Evolutionary conservation across 495 filamentous ascomycete genomes (phyloP).

Genomic region (Penicillium canariense): DNA sequence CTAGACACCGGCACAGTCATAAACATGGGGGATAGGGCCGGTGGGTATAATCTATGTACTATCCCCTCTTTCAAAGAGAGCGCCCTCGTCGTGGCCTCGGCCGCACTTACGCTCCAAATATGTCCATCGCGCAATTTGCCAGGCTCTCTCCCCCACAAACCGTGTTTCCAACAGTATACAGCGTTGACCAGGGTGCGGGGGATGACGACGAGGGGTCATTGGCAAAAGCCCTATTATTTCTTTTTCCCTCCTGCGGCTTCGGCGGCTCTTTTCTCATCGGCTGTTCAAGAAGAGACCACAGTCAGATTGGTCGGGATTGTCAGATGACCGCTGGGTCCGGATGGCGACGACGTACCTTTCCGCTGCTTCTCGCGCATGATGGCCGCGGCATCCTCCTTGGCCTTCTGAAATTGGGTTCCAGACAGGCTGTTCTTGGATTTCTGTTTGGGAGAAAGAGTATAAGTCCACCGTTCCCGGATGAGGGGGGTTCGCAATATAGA

Average conservation of each 20-base stretch:
- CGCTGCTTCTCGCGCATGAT: slow-evolving; percentile 92
- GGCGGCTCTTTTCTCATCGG: slow-evolving; percentile 33
- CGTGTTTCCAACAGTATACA: neutral
- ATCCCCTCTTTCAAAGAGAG: neutral
- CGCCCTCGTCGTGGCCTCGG: neutral
- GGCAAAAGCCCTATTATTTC: slow-evolving; percentile 17
- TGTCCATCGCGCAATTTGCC: slow-evolving; percentile 2
- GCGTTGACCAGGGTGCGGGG: neutral
- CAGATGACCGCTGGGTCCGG: neutral
- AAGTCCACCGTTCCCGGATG: too few species aligned
- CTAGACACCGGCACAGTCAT: slow-evolving; percentile 23
- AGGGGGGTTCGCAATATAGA: slow-evolving; percentile 17
- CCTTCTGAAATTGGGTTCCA: slow-evolving; percentile 66
- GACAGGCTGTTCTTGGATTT: slow-evolving; percentile 58
- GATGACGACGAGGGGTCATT: neutral
- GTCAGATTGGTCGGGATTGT: neutral
- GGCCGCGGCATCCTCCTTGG: slow-evolving; percentile 72
- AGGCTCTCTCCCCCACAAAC: neutral
- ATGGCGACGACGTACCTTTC: slow-evolving; percentile 55
- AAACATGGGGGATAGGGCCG: neutral
- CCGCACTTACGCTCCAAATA: neutral
- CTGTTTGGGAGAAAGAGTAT: slow-evolving; percentile 44
- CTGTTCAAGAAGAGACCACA: slow-evolving; percentile 10
- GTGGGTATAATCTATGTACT: neutral
- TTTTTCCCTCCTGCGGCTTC: slow-evolving; percentile 26